Evolutionary conservation across 768 basidiomycete genomes (phyloP).

Genomic region (Tephrocybe sp.): DNA sequence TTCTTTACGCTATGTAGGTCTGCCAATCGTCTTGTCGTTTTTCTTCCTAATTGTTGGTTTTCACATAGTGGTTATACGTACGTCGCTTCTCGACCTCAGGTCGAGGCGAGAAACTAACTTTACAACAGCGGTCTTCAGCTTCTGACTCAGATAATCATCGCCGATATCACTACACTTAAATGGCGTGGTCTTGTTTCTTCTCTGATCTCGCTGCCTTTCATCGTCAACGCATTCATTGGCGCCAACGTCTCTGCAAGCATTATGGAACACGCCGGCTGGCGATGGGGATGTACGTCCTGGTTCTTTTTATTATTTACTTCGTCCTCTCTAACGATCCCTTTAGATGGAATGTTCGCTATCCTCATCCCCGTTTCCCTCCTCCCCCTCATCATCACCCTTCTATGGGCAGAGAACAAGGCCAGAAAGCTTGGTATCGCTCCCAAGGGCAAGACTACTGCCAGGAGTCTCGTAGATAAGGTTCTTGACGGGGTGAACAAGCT

Average conservation of each 20-base stretch:
- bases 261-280: conserved; percentile 45
- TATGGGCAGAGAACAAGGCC: conserved; percentile 53
- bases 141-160: conserved; percentile 61
- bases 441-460: neutral
- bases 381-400: conserved; percentile 51
- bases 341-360: conserved; percentile 58
- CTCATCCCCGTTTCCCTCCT: conserved; percentile 47
- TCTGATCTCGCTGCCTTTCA: conserved; percentile 47
- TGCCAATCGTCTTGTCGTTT: conserved; percentile 7
- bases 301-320: neutral
- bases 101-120: conserved; percentile 15
- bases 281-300: conserved; percentile 61
- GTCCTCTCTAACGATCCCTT: neutral
- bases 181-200: conserved; percentile 43
- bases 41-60: conserved; percentile 17
- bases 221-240: conserved; percentile 66
- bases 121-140: conserved; percentile 52
- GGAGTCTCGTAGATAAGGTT: conserved; percentile 18
- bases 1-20: conserved; percentile 53
- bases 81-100: conserved; percentile 19
- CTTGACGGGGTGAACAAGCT: conserved; percentile 30
- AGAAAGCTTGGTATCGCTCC: conserved; percentile 30
- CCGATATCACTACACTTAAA: conserved; percentile 55
- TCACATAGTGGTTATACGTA: conserved; percentile 56
- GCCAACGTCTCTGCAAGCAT: conserved; percentile 54